A percentile compares a stretch with the other conserved stretches of the same genome.
phyloP scores from a whole-genome alignment of 1,284 basidiomycete genomes.

The Tremellales sp. region DNA sequence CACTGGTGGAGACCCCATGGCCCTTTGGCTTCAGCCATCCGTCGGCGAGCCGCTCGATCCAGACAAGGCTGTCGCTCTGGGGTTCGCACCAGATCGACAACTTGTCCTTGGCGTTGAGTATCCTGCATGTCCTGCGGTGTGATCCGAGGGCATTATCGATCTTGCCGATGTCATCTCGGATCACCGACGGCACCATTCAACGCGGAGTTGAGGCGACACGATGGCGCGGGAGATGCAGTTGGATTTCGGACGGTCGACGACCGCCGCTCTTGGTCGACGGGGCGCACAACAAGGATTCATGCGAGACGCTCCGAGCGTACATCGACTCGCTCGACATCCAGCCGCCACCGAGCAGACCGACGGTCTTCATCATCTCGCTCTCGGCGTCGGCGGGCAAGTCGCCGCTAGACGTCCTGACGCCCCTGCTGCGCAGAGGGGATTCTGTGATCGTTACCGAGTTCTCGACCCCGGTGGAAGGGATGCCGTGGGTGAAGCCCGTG shows the following conservation, averaged over 20 bases:
- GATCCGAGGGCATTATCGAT: conserved; percentile 45
- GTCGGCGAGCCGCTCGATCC: conserved; percentile 2
- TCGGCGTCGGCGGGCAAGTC: conserved; percentile 79
- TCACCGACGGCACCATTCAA: conserved; percentile 55
- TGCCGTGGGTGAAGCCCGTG: conserved; percentile 82
- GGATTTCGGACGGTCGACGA: conserved; percentile 44
- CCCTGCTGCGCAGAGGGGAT: conserved; percentile 54
- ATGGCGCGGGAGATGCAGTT: conserved; percentile 86
- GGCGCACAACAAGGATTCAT: conserved; percentile 89
- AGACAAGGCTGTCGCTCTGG: conserved; percentile 55
- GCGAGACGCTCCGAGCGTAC: conserved; percentile 66
- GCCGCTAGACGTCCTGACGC: conserved; percentile 63
- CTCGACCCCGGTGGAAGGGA: conserved; percentile 72
- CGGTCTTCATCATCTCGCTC: conserved; percentile 67
- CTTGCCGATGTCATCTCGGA: conserved; percentile 35
- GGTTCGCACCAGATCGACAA: conserved; percentile 82
- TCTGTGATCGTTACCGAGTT: conserved; percentile 58
- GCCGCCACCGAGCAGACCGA: conserved; percentile 12
- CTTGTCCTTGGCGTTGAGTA: conserved; percentile 63
- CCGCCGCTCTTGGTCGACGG: conserved; percentile 73
- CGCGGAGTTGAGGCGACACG: conserved; percentile 58
- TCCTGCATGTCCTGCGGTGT: conserved; percentile 61
- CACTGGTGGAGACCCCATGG: conserved; percentile 18
- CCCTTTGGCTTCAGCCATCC: conserved; percentile 8
- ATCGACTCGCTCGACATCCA: conserved; percentile 54